phyloP scores from a whole-genome alignment of 495 filamentous ascomycete genomes.

The Mycothermus thermophilus region DNA sequence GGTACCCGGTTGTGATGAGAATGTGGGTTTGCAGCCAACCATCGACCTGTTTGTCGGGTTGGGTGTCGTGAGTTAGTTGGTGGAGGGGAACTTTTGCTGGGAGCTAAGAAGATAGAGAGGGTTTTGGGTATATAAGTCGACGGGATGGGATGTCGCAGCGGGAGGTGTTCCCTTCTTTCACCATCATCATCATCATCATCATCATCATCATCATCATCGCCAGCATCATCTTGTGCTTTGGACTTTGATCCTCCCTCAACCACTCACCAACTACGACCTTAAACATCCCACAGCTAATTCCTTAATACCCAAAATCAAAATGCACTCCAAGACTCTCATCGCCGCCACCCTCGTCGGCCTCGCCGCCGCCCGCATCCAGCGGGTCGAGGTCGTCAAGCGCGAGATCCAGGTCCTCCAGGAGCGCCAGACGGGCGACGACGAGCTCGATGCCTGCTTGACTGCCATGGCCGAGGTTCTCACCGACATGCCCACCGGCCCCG shows the following conservation, averaged over 20 bases:
- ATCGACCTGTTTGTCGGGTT: no score
- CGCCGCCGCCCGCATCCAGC: slow-evolving; percentile 3
- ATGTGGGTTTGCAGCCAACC: no score
- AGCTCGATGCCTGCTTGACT: slow-evolving; percentile 2
- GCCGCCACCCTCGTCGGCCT: slow-evolving; percentile 4
- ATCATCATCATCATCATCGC: neutral
- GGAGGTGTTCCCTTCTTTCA: neutral
- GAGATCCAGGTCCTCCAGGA: neutral
- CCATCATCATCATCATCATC: neutral
- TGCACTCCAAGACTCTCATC: slow-evolving; percentile 10
- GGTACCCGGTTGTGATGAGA: no score
- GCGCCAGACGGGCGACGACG: slow-evolving; percentile 8
- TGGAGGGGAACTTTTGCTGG: no score
- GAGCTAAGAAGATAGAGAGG: no score
- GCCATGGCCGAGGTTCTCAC: slow-evolving; percentile 6
- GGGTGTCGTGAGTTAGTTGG: no score
- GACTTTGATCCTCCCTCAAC: neutral
- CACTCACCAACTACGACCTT: neutral
- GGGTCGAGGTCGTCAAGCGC: slow-evolving; percentile 3
- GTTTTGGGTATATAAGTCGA: neutral
- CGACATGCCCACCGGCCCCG: slow-evolving; percentile 10
- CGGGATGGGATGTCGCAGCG: neutral
- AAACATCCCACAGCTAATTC: neutral
- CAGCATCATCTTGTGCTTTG: neutral
- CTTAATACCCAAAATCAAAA: neutral